phyloP scores from a whole-genome alignment of 257 asterid species.

The Solanum etuberosum region DNA sequence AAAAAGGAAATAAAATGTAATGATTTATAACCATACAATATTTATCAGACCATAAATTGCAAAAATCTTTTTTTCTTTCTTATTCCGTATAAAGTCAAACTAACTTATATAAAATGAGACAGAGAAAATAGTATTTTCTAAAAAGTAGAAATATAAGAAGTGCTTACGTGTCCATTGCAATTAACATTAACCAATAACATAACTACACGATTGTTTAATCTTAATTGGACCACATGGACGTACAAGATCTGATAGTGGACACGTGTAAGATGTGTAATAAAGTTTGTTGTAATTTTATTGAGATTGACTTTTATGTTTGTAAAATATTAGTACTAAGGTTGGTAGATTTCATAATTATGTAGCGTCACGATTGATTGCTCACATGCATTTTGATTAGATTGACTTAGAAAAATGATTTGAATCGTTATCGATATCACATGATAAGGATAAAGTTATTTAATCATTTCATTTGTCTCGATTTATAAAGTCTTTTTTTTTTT shows the following conservation, averaged over 20 bases:
- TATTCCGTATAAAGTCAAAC: too few relatives aligned
- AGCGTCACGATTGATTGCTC: not conserved
- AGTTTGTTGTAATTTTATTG: not conserved
- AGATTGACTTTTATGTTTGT: not conserved
- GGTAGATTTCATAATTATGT: not conserved
- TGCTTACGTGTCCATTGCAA: not conserved
- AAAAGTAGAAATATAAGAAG: not conserved
- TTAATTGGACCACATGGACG: not conserved
- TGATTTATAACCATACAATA: too few relatives aligned
- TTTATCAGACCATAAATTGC: too few relatives aligned
- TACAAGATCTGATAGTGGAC: not conserved
- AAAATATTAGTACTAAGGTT: not conserved
- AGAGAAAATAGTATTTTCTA: not conserved
- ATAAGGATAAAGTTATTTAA: too few relatives aligned
- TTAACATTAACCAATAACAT: not conserved
- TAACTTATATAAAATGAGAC: too few relatives aligned
- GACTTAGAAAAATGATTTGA: too few relatives aligned
- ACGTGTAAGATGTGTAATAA: not conserved
- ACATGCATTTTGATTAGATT: not conserved
- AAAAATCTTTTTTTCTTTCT: too few relatives aligned
- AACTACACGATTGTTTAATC: not conserved
- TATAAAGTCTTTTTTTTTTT: too few relatives aligned
- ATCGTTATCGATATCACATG: too few relatives aligned
- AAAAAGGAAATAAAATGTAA: too few relatives aligned
- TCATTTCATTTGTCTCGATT: rapidly evolving